A percentile compares a stretch with the other conserved stretches of the same genome.
phyloP scores from a whole-genome alignment of 148 eudicot genomes.

The Dianthus caryophyllus region DNA sequence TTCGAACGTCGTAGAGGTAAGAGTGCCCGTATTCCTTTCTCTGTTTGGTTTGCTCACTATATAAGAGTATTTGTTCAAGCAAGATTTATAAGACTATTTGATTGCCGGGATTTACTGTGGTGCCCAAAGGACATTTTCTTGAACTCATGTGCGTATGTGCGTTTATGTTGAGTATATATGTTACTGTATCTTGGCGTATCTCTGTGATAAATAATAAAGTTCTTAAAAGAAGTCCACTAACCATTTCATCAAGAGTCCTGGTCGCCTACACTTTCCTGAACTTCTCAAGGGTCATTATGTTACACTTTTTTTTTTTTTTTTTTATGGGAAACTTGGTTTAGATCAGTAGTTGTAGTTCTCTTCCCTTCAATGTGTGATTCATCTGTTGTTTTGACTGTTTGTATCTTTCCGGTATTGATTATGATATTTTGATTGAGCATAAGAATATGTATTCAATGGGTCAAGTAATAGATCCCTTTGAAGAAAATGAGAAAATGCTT shows the following conservation, averaged over 20 bases:
- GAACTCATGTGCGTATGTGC: neutral
- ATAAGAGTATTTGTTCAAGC: neutral
- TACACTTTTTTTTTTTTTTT: neutral
- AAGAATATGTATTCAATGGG: neutral
- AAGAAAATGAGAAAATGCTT: neutral
- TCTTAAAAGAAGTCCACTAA: neutral
- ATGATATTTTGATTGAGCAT: neutral
- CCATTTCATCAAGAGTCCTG: neutral
- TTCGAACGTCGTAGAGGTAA: constrained; percentile 48
- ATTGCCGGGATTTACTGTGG: neutral
- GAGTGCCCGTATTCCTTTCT: neutral
- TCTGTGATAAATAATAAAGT: neutral
- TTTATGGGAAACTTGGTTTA: neutral
- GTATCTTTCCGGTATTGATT: neutral
- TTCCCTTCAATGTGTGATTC: neutral
- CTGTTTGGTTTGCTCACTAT: neutral
- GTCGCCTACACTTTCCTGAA: neutral
- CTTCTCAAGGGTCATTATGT: neutral
- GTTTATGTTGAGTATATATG: neutral
- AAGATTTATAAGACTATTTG: neutral
- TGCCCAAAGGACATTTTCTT: neutral
- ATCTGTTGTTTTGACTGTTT: neutral
- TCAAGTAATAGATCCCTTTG: neutral
- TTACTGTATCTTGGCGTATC: neutral
- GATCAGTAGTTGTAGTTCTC: neutral